phyloP scores from a whole-genome alignment of 2,329 filamentous ascomycete species.

The Verticillium alfalfae region DNA sequence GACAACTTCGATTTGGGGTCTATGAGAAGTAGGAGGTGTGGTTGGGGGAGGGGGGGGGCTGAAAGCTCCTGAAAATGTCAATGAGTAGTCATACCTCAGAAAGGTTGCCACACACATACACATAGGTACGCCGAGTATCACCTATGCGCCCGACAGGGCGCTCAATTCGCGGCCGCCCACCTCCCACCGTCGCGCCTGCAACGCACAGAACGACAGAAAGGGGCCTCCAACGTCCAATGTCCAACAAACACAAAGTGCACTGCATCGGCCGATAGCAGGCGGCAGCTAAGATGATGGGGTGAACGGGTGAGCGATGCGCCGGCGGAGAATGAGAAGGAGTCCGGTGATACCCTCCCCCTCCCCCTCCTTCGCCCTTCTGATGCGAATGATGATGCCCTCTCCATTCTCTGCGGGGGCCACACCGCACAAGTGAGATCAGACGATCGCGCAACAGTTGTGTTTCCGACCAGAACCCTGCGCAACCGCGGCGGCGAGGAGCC shows the following conservation, averaged over 20 bases:
- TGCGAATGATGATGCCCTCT: neutral
- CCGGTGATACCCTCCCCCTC: no score
- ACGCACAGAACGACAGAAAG: neutral
- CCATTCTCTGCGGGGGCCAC: neutral
- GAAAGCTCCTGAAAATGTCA: neutral
- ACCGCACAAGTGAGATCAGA: neutral
- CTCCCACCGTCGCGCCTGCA: neutral
- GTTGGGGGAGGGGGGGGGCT: neutral
- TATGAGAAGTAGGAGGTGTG: no score
- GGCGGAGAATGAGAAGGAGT: neutral
- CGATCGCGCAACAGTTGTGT: neutral
- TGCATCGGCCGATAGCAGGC: neutral
- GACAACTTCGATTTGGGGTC: neutral
- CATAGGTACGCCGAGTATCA: neutral
- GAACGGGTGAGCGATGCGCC: neutral
- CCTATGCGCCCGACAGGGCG: neutral
- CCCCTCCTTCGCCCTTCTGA: no score
- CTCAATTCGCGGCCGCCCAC: neutral
- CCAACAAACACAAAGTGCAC: neutral
- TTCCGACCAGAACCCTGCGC: neutral
- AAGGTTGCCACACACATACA: neutral
- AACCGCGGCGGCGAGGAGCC: neutral
- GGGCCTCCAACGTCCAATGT: neutral
- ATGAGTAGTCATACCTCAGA: no score
- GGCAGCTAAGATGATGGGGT: neutral